Base-by-base conservation (phyloP, 176 grass and related monocot species). In the Panicum miliaceum region DNA sequence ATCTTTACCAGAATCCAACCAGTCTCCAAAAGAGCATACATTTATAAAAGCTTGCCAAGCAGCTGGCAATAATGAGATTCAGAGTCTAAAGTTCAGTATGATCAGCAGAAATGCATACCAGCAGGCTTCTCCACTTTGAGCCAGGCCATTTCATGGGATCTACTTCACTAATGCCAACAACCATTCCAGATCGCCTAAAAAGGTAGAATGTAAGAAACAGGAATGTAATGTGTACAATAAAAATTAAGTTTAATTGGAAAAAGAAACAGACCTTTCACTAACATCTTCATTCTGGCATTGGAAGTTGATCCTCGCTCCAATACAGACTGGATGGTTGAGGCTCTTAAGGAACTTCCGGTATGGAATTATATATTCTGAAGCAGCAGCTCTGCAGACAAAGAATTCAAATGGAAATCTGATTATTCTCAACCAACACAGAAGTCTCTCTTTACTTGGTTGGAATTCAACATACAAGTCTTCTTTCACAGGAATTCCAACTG, bases 101-200 rank as follows among this genome's bases (percentile, higher is more conserved):
- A 59, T 10, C 0, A 29, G 23, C 54, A 83, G 66, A 76, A 75
- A 83, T 81, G 13, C 78, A 62, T 96, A 99, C 97, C 89, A 86
- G 58, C 56, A 99, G 73, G 77, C 97, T 96, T 96, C 71, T 94
- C 93, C 97, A 99, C 75, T 94, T 99, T 45, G 97, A 99, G 52
- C 97, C 84, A 79, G 97, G 90, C 97, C 97, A 99, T 80, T 92
- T 94, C 29, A 84, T 75, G 62, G 91, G 86, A 57, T 96, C 93
- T 62, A 90, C 72, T 59, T 99, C 93, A 80, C 84, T 87, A 74
- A 96, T 91, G 69, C 91, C 91, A 27, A 94, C 80, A 77, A 99
- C 71, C 78, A 96, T 78, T 87, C 93, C 97, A 83, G 91, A 90
- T 52, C 79, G 86, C 86, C 97, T 99, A 65, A 45, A 90, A 88